These are phyloP conservation scores for Tetrahymena malaccensis DNA, from an alignment of 73 alveolate genomes.

Conservation along the genomic window DNA sequence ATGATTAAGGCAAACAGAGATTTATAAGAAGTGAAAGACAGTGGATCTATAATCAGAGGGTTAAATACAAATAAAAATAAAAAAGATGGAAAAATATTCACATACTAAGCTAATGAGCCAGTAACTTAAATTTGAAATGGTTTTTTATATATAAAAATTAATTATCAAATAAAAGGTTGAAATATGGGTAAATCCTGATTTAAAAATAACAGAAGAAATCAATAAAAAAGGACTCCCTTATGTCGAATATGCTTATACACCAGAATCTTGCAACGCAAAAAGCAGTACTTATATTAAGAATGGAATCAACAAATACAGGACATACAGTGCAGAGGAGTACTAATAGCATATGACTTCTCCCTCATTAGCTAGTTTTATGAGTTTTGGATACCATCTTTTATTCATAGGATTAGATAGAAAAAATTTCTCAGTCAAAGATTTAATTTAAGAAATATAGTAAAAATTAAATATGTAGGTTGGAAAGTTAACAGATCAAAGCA, in stretches of 20 bases:
- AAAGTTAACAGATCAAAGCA: neutral
- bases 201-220: neutral
- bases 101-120: neutral
- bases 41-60: neutral
- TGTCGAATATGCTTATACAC: neutral
- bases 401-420: neutral
- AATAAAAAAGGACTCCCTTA: neutral
- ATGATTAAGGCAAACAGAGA: neutral
- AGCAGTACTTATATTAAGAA: neutral
- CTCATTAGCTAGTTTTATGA: neutral
- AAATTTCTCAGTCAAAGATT: neutral
- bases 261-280: neutral
- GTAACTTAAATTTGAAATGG: neutral
- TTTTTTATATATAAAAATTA: neutral
- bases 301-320: neutral
- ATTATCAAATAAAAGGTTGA: neutral
- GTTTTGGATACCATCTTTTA: neutral
- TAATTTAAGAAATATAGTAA: neutral
- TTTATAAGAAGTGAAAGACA: neutral
- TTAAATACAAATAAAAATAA: neutral
- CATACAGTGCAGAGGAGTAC: neutral
- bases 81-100: neutral
- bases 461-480: neutral
- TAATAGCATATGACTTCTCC: neutral
- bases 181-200: neutral